Evolutionary conservation across 139 green algal species (phyloP).

Genomic region (Volvox reticuliferus): DNA sequence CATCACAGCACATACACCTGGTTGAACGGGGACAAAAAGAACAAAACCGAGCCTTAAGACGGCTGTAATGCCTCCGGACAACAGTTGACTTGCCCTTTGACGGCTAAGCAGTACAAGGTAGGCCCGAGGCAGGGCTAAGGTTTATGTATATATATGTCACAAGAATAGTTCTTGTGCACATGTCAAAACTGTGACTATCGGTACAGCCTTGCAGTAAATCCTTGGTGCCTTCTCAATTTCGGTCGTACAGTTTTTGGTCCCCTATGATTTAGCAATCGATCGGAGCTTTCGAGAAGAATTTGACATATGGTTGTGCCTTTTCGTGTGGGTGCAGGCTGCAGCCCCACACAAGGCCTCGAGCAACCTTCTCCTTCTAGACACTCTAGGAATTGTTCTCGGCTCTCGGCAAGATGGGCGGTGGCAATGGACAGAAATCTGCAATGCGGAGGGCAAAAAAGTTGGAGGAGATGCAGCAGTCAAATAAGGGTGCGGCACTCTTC

Average conservation of each 20-base stretch:
- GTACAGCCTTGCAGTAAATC: background rate
- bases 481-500: constrained; percentile 8
- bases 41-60: too few species aligned
- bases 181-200: background rate
- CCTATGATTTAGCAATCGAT: background rate
- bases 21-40: too few species aligned
- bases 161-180: too few species aligned
- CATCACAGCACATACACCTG: too few species aligned
- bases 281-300: background rate
- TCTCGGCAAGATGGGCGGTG: constrained; percentile 35
- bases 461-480: constrained; percentile 1
- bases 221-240: background rate
- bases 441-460: constrained; percentile 41
- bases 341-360: background rate
- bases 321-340: background rate
- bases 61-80: too few species aligned
- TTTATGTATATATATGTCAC: too few species aligned
- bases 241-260: background rate
- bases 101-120: too few species aligned
- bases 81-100: too few species aligned
- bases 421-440: constrained; percentile 46
- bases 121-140: too few species aligned
- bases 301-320: background rate
- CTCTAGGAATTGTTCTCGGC: background rate
- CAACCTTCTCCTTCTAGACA: constrained; percentile 7